A percentile compares a stretch with the other conserved stretches of the same genome.
These are phyloP conservation scores for Oryza punctata DNA, from an alignment of 176 grass and related monocot species.

Conservation along the genomic window DNA sequence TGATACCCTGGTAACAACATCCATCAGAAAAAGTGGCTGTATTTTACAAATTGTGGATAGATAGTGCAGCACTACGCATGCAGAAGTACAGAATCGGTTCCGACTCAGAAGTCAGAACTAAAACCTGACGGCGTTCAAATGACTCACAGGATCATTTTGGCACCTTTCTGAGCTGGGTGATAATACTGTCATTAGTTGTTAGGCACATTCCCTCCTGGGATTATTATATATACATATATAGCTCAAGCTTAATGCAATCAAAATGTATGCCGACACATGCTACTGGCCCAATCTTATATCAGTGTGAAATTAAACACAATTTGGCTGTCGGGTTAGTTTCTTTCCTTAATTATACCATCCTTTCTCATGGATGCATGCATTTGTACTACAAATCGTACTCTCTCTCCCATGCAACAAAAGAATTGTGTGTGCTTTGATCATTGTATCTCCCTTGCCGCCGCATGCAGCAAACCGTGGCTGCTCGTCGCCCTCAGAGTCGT, in stretches of 20 bases:
- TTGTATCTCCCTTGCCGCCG: neutral
- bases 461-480: neutral
- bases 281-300: neutral
- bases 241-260: neutral
- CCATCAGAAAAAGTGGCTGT: neutral
- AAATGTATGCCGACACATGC: neutral
- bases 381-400: neutral
- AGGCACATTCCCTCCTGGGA: neutral
- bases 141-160: neutral
- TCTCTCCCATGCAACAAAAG: neutral
- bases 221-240: neutral
- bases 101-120: slow-evolving; percentile 10
- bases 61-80: slow-evolving; percentile 31
- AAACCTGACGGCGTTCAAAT: neutral
- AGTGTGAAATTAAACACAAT: neutral
- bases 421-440: neutral
- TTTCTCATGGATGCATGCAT: neutral
- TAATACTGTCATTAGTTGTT: neutral
- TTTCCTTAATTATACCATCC: neutral
- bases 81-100: neutral
- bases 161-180: neutral
- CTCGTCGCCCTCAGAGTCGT: neutral
- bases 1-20: slow-evolving; percentile 12
- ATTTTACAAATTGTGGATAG: neutral
- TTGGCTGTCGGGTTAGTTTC: neutral